These are phyloP conservation scores for Paraconiothyrium sp. DNA, from an alignment of 2,329 filamentous ascomycete species.

Conservation along the genomic window DNA sequence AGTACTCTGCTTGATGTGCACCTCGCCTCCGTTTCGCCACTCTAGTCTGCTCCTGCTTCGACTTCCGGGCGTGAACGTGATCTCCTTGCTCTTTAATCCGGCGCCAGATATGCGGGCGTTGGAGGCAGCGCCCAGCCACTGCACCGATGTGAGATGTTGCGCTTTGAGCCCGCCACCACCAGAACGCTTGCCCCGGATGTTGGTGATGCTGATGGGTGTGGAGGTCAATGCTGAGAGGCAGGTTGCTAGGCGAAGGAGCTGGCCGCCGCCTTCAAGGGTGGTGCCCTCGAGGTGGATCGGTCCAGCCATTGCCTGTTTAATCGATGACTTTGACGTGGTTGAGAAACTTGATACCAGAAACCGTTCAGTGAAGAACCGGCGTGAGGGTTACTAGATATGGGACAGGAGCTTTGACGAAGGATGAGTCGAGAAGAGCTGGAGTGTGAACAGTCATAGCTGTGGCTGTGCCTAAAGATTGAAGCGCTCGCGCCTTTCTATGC, in stretches of 20 bases:
- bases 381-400: neutral
- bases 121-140: slow-evolving; percentile 62
- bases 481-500: neutral
- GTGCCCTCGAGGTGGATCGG: slow-evolving; percentile 60
- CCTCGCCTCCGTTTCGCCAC: slow-evolving; percentile 33
- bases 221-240: slow-evolving; percentile 63
- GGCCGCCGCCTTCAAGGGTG: slow-evolving; percentile 70
- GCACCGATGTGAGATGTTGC: slow-evolving; percentile 65
- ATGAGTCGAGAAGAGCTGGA: slow-evolving; percentile 28
- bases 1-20: slow-evolving; percentile 45
- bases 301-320: slow-evolving; percentile 6
- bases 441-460: slow-evolving; percentile 18
- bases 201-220: slow-evolving; percentile 59
- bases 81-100: slow-evolving; percentile 54
- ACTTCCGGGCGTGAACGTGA: slow-evolving; percentile 48
- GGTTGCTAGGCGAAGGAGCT: slow-evolving; percentile 66
- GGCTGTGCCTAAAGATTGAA: slow-evolving; percentile 17
- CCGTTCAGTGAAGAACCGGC: too few relatives aligned
- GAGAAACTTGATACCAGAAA: neutral
- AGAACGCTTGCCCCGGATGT: slow-evolving; percentile 63
- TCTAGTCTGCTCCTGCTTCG: neutral
- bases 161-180: slow-evolving; percentile 65
- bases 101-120: slow-evolving; percentile 55
- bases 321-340: neutral
- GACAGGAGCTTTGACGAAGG: neutral